Evolutionary conservation across 345 rosid genomes (phyloP).

Genomic region (Cardamine resedifolia): DNA sequence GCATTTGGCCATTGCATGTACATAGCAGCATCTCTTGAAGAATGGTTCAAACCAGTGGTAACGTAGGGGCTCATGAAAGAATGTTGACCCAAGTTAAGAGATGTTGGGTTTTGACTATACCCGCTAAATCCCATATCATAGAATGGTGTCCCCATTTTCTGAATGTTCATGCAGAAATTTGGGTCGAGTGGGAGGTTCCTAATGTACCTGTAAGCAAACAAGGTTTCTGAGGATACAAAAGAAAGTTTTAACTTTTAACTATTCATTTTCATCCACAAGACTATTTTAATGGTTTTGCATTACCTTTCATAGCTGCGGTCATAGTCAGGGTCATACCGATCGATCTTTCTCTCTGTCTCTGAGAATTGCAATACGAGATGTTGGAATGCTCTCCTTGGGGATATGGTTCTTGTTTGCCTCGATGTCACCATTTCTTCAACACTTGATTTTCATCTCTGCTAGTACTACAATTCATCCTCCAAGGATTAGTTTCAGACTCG

Average conservation of each 20-base stretch:
- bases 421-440: conserved; percentile 36
- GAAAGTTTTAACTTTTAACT: no score
- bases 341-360: conserved; percentile 90
- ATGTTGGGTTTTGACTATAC: conserved; percentile 53
- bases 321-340: conserved; percentile 82
- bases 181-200: conserved; percentile 68
- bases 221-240: neutral
- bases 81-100: conserved; percentile 48
- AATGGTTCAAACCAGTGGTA: conserved; percentile 49
- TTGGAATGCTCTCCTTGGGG: conserved; percentile 43
- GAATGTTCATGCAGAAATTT: conserved; percentile 52
- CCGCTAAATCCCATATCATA: conserved; percentile 57
- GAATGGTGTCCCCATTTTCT: conserved; percentile 59
- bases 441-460: conserved; percentile 58
- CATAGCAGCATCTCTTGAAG: conserved; percentile 47
- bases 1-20: conserved; percentile 81
- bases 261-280: neutral
- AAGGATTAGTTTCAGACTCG: conserved; percentile 46
- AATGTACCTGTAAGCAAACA: conserved; percentile 53
- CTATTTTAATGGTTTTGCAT: no score
- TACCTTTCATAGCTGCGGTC: conserved; percentile 79
- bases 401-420: conserved; percentile 49
- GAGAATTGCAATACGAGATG: conserved; percentile 78
- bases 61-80: conserved; percentile 56
- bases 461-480: conserved; percentile 19